phyloP scores from a whole-genome alignment of 768 basidiomycete species.

The Mrakia frigida region DNA sequence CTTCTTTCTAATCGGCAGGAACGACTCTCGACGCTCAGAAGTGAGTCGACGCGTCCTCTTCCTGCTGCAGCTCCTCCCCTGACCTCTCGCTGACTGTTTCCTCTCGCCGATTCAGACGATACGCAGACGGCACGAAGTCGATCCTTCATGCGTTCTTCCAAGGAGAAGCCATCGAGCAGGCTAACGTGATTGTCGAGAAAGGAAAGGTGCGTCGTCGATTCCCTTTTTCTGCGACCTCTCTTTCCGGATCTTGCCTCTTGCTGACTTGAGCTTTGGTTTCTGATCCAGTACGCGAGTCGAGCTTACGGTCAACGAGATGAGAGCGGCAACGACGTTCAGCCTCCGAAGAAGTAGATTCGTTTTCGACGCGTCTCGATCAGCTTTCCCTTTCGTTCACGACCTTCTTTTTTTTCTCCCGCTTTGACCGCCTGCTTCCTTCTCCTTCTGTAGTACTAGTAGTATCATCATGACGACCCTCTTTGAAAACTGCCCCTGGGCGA shows the following conservation, averaged over 20 bases:
- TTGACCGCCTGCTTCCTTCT: background rate
- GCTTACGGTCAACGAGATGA: conserved; percentile 28
- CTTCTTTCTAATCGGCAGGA: background rate
- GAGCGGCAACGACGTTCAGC: conserved; percentile 7
- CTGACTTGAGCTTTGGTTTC: background rate
- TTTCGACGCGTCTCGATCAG: background rate
- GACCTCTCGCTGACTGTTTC: no score
- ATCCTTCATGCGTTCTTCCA: conserved; percentile 55
- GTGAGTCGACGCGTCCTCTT: background rate
- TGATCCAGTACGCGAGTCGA: conserved; percentile 15
- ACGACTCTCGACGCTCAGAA: conserved; percentile 72
- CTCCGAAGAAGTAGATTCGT: background rate
- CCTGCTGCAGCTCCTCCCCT: background rate
- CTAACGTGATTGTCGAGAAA: conserved; percentile 72
- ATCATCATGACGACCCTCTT: background rate
- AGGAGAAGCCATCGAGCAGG: conserved; percentile 49
- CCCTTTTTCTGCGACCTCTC: conserved; percentile 36
- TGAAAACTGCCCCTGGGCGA: background rate
- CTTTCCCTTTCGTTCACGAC: background rate
- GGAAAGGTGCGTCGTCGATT: conserved; percentile 52
- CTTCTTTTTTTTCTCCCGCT: background rate
- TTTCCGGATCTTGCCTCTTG: conserved; percentile 36
- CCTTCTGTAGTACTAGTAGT: background rate
- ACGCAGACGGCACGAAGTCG: conserved; percentile 64
- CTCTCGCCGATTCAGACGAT: conserved; percentile 48